phyloP scores from a whole-genome alignment of 2,329 filamentous ascomycete species.

The Ophiostoma fasciatum region DNA sequence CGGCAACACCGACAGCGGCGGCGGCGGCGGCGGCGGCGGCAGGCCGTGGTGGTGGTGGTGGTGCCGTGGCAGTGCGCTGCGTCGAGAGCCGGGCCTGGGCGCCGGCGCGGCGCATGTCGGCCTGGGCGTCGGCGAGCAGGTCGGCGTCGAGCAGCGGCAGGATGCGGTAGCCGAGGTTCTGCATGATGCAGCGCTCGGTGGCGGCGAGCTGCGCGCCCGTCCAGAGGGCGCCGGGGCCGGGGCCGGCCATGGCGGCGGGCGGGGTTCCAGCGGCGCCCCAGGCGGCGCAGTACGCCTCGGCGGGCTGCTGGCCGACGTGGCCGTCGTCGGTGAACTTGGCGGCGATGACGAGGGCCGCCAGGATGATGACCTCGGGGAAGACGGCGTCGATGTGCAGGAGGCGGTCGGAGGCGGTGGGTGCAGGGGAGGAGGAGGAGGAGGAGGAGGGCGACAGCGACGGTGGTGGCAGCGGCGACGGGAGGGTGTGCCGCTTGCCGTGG shows the following conservation, averaged over 20 bases:
- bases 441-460: neutral
- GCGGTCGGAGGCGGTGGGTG: constrained; percentile 16
- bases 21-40: neutral
- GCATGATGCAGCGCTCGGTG: constrained; percentile 49
- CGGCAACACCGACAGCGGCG: too few relatives aligned
- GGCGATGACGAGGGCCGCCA: constrained; percentile 49
- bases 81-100: constrained; percentile 10
- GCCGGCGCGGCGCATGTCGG: constrained; percentile 48
- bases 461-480: constrained; percentile 24
- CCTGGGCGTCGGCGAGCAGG: constrained; percentile 42
- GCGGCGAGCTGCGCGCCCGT: constrained; percentile 46
- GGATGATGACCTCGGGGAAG: constrained; percentile 45
- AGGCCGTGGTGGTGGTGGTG: too few relatives aligned
- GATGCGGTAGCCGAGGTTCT: constrained; percentile 48
- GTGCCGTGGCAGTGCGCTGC: too few relatives aligned
- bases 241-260: constrained; percentile 5
- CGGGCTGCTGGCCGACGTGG: constrained; percentile 38
- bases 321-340: constrained; percentile 50
- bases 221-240: constrained; percentile 24
- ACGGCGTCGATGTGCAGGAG: constrained; percentile 45
- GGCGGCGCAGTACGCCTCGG: constrained; percentile 33
- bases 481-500: constrained; percentile 30
- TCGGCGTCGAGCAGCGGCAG: constrained; percentile 42
- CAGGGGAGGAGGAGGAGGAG: constrained; percentile 17
- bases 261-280: too few relatives aligned